Percentiles rank a stretch among this genome's conserved stretches.
Conservation (phyloP, 179 eudicot genomes). For the Spinacia oleracea region DNA sequence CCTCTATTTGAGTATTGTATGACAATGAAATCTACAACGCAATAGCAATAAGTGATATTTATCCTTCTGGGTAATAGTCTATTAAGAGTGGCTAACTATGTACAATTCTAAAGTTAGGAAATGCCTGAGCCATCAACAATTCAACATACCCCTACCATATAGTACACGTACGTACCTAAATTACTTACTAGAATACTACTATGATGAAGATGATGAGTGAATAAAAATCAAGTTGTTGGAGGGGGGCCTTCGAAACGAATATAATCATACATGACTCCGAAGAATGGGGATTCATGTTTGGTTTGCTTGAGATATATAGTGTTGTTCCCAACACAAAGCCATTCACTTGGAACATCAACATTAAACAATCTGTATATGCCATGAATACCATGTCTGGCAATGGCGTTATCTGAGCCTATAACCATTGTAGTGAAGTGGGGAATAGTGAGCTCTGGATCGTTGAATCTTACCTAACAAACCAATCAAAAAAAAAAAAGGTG, state of each 20-base stretch:
- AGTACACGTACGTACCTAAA: too few species aligned
- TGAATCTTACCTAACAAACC: constrained; percentile 45
- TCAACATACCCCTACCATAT: too few species aligned
- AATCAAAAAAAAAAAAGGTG: background rate
- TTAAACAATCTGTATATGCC: constrained; percentile 50
- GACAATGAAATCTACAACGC: too few species aligned
- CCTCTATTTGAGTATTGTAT: too few species aligned
- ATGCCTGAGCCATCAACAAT: too few species aligned
- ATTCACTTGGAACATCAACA: constrained; percentile 40
- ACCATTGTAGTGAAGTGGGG: constrained; percentile 50
- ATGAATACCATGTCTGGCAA: constrained; percentile 72
- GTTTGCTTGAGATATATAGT: constrained; percentile 51
- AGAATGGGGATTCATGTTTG: constrained; percentile 41
- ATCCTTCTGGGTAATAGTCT: too few species aligned
- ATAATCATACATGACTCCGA: constrained; percentile 66
- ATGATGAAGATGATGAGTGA: too few species aligned
- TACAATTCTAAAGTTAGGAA: too few species aligned
- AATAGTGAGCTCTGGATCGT: constrained; percentile 27
- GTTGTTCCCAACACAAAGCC: constrained; percentile 46
- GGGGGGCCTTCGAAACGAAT: constrained; percentile 63
- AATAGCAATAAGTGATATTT: too few species aligned
- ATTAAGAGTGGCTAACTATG: too few species aligned
- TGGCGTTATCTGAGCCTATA: constrained; percentile 62
- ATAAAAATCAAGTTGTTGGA: constrained; percentile 10
- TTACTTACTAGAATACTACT: too few species aligned